Evolutionary conservation across 495 filamentous ascomycete genomes (phyloP), one percentile per base, ranked within the genome.

Genomic region (Hyaloscypha hepaticicola): DNA sequence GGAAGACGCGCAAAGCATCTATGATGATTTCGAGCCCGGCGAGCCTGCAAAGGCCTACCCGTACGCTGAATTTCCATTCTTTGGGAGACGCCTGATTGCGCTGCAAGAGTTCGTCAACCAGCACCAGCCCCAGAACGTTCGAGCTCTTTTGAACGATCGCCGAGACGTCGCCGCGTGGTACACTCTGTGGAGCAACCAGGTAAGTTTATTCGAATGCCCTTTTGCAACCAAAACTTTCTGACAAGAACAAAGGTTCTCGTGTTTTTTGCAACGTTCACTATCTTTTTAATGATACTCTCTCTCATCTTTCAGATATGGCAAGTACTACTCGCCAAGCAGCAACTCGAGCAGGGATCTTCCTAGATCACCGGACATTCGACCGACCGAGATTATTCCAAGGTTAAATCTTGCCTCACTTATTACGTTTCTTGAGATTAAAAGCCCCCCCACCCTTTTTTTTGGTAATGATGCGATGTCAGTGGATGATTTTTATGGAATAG

Each of bases 11-110:
- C 26, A 27, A 11, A 8, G 25, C 0, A 29, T 64, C 1, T 64
- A 50, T 25, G 53, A 64, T n/a, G 26, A 58, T 5, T 28, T 64
- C n/a, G 53, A 58, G 1, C 4, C 34, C 2, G n/a, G 22, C 24
- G 38, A 64, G 3, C 31, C 55, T 26, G 12, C 25, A 31, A 24
- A 33, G 0, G 14, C 48, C 12, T 58, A 58, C 16, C 24, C 53
- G 8, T 7, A 57, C 11, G 19, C 29, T 22, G 62, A 64, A 4
- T 64, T 64, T 25, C 33, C 34, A 12, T 64, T 50, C 38, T 64
- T 64, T 16, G 62, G 62, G 0, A 64, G 58, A 4, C 22, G 55
- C 5, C 52, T 64, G 38, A 19, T 64, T 2, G 62, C 58, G 62
- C n/a, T 64, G 2, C 53, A 64, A 34, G 3, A 58, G 22, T 51